Conservation (phyloP, 768 basidiomycete genomes). For the Crassisporium funariophilum region DNA sequence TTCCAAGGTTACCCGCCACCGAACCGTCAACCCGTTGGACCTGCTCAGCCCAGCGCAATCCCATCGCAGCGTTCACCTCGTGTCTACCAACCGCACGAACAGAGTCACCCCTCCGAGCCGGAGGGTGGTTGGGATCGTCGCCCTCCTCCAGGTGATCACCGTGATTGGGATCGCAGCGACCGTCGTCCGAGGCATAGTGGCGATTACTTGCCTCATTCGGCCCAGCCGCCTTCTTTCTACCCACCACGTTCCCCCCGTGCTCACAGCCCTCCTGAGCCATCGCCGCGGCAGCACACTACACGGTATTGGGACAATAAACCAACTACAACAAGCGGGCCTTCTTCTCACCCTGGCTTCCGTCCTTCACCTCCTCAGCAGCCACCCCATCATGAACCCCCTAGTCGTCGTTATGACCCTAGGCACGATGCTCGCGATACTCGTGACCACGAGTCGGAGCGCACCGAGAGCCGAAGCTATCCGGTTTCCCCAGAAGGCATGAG, state of each 20-base stretch:
- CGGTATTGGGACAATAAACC: constrained; percentile 69
- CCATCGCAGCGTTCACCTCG: constrained; percentile 63
- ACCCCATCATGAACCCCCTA: constrained; percentile 42
- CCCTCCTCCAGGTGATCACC: constrained; percentile 44
- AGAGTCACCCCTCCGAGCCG: constrained; percentile 46
- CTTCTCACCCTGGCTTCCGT: constrained; percentile 29
- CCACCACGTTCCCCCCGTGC: constrained; percentile 43
- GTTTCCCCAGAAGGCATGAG: constrained; percentile 49
- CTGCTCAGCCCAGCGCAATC: constrained; percentile 46
- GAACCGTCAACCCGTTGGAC: constrained; percentile 50
- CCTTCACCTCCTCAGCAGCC: constrained; percentile 30
- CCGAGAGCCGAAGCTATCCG: constrained; percentile 39
- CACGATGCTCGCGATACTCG: constrained; percentile 53
- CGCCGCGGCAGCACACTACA: constrained; percentile 54
- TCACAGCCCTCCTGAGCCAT: constrained; percentile 60
- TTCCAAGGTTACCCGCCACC: constrained; percentile 52
- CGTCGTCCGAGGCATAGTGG: constrained; percentile 45
- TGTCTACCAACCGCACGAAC: constrained; percentile 54
- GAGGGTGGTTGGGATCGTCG: constrained; percentile 67
- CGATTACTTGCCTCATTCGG: constrained; percentile 42
- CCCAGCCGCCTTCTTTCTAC: constrained; percentile 36
- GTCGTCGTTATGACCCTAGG: constrained; percentile 66
- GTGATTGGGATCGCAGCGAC: constrained; percentile 55
- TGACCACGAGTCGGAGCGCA: constrained; percentile 49
- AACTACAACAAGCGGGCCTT: constrained; percentile 34